These are phyloP conservation scores for Pinguiococcus pyrenoidosus DNA, from an alignment of 108 stramenopile species.

Conservation along the genomic window DNA sequence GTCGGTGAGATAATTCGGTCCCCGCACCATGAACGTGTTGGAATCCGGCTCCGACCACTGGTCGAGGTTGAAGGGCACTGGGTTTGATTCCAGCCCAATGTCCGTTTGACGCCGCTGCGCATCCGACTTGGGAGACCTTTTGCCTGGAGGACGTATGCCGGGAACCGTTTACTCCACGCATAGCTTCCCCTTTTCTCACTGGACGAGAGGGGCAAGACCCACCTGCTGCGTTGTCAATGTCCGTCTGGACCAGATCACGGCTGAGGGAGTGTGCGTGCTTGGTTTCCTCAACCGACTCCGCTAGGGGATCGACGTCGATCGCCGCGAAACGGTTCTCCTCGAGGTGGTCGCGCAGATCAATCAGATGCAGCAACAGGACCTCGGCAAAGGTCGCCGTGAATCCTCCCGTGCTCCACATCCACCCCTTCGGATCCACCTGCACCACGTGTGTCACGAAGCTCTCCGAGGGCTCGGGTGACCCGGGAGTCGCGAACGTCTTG, in stretches of 20 bases:
- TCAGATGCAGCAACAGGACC: slow-evolving; percentile 57
- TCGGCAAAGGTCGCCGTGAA: slow-evolving; percentile 60
- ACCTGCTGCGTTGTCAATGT: too few species aligned
- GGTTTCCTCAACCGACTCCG: too few species aligned
- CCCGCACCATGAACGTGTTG: slow-evolving; percentile 68
- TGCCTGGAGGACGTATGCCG: too few species aligned
- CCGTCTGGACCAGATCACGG: too few species aligned
- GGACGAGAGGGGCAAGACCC: too few species aligned
- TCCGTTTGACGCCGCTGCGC: too few species aligned
- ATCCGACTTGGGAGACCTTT: too few species aligned
- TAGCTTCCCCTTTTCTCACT: too few species aligned
- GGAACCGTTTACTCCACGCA: too few species aligned
- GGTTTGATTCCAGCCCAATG: not conserved
- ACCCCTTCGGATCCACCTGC: slow-evolving; percentile 76
- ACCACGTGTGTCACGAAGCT: slow-evolving; percentile 65
- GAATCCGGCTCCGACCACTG: slow-evolving; percentile 70
- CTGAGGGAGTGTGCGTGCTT: too few species aligned
- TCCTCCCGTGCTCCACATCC: slow-evolving; percentile 53
- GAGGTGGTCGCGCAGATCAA: slow-evolving; percentile 67
- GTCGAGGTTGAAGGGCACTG: slow-evolving; percentile 4
- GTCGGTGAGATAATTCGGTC: slow-evolving; percentile 55
- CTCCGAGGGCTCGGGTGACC: slow-evolving; percentile 32
- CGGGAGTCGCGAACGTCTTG: not conserved
- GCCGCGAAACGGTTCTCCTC: slow-evolving; percentile 53
- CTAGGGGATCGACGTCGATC: slow-evolving; percentile 30